phyloP scores from a whole-genome alignment of 352 stramenopile species.

The Peronospora tabacina region DNA sequence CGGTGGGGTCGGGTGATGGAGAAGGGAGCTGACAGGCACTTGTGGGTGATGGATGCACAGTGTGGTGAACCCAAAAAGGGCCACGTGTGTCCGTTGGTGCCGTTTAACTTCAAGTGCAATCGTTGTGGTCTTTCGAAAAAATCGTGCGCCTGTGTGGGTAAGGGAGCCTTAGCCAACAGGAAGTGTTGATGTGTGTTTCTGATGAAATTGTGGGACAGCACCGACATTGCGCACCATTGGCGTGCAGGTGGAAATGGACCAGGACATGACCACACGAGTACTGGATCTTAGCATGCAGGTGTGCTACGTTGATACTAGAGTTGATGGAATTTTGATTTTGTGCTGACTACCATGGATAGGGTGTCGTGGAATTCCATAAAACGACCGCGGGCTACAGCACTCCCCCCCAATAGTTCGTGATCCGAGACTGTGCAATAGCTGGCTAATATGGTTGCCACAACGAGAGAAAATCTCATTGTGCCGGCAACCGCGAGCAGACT shows the following conservation, averaged over 20 bases:
- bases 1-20: not conserved
- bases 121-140: constrained; percentile 73
- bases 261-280: constrained; percentile 71
- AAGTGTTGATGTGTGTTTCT: constrained; percentile 3
- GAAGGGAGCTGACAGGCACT: not conserved
- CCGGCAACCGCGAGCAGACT: too few relatives aligned
- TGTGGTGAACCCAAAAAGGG: constrained; percentile 84
- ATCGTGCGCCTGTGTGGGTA: constrained; percentile 60
- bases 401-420: constrained; percentile 29
- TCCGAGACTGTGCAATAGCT: constrained; percentile 2
- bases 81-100: constrained; percentile 75
- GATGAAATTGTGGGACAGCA: constrained; percentile 27
- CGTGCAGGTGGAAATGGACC: constrained; percentile 71
- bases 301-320: not conserved
- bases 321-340: not conserved
- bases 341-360: constrained; percentile 27
- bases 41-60: constrained; percentile 15
- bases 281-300: constrained; percentile 75
- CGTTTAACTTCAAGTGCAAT: constrained; percentile 76
- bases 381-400: constrained; percentile 41
- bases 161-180: constrained; percentile 1
- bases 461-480: too few relatives aligned
- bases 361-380: constrained; percentile 67
- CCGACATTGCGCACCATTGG: constrained; percentile 56
- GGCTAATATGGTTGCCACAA: too few relatives aligned